A percentile compares a stretch with the other conserved stretches of the same genome.
Conservation (phyloP, 2,329 filamentous ascomycete genomes). For the Fusarium coffeatum region DNA sequence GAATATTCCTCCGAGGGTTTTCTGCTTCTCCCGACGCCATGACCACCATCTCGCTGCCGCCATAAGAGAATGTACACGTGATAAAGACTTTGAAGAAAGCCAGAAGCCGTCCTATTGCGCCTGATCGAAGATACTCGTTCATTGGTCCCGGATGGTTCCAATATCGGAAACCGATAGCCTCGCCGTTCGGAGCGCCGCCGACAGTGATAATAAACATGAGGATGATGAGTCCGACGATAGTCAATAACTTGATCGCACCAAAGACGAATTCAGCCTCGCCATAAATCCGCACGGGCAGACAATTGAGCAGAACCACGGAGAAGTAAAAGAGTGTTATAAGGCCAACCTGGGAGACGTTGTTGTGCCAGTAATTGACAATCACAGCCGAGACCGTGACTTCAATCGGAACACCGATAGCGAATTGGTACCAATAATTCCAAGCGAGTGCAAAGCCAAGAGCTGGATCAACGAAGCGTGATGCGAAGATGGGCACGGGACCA, state of each 20-base stretch:
- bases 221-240: conserved; percentile 68
- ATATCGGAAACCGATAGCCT: conserved; percentile 57
- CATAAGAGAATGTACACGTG: conserved; percentile 71
- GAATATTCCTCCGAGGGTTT: conserved; percentile 10
- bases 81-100: conserved; percentile 69
- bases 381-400: conserved; percentile 69
- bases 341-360: conserved; percentile 37
- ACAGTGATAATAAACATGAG: conserved; percentile 59
- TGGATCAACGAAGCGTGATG: conserved; percentile 64
- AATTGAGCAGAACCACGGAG: conserved; percentile 27
- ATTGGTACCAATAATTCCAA: conserved; percentile 73
- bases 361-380: conserved; percentile 70
- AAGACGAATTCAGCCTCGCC: conserved; percentile 73
- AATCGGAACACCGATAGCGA: conserved; percentile 67
- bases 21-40: conserved; percentile 61
- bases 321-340: conserved; percentile 23
- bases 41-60: conserved; percentile 71
- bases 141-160: conserved; percentile 58
- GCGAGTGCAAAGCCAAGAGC: conserved; percentile 58
- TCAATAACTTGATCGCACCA: conserved; percentile 68
- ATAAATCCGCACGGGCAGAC: conserved; percentile 23
- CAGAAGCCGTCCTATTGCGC: conserved; percentile 65
- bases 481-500: conserved; percentile 8
- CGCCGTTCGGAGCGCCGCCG: conserved; percentile 64
- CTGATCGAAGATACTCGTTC: conserved; percentile 60